Evolutionary conservation across 2,329 filamentous ascomycete genomes (phyloP).

Genomic region (Colletotrichum filicis): DNA sequence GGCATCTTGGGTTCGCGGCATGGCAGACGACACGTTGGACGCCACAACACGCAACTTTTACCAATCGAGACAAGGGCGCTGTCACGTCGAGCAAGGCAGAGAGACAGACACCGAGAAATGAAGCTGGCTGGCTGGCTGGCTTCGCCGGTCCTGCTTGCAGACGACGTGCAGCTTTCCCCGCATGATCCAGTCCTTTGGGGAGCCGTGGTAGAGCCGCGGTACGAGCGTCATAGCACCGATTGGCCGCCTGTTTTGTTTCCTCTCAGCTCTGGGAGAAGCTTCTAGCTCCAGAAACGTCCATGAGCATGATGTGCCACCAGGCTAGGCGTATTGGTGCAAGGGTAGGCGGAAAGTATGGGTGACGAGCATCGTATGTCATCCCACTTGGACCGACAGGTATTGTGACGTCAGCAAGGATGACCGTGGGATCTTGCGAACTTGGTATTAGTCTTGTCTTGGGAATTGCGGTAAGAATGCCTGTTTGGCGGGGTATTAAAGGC

Average conservation of each 20-base stretch:
- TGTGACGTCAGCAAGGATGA: conserved; percentile 26
- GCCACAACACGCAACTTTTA: conserved; percentile 23
- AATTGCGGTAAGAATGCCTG: background rate
- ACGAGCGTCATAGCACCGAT: conserved; percentile 6
- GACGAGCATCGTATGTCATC: conserved; percentile 29
- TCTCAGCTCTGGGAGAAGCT: background rate
- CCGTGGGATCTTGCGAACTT: background rate
- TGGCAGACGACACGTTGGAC: conserved; percentile 26
- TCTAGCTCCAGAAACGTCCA: background rate
- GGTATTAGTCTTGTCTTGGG: background rate
- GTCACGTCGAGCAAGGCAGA: background rate
- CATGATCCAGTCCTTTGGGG: background rate
- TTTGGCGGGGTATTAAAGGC: conserved; percentile 15
- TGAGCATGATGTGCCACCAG: background rate
- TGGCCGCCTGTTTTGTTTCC: background rate
- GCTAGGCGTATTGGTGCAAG: background rate
- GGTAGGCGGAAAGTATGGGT: conserved; percentile 4
- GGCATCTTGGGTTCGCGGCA: conserved; percentile 5
- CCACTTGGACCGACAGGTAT: background rate
- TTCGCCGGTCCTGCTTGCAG: background rate
- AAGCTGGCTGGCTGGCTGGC: background rate
- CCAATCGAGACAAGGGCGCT: conserved; percentile 9
- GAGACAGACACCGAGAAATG: background rate
- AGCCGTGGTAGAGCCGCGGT: conserved; percentile 17
- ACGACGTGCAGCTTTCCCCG: background rate